Evolutionary conservation across 1,284 basidiomycete genomes (phyloP).

Genomic region (Coriolopsis trogii): DNA sequence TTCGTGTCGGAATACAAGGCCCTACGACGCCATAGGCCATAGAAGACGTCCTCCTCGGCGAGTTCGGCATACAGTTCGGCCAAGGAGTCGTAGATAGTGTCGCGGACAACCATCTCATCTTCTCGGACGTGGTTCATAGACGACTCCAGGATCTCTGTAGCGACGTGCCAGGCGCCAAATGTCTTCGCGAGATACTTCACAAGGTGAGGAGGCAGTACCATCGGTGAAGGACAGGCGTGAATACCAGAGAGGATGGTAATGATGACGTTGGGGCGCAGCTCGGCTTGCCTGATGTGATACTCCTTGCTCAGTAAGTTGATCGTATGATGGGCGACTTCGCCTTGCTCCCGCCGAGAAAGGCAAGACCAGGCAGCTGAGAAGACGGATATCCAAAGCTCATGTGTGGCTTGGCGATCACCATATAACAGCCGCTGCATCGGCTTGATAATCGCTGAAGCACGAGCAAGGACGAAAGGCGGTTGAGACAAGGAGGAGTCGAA

Average conservation of each 20-base stretch:
- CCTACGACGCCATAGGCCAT: constrained; percentile 93
- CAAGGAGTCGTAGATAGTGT: constrained; percentile 89
- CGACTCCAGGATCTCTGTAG: constrained; percentile 86
- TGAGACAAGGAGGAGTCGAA: constrained; percentile 33
- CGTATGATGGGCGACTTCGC: constrained; percentile 88
- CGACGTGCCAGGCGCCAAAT: constrained; percentile 94
- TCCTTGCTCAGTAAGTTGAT: constrained; percentile 93
- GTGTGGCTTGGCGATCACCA: constrained; percentile 77
- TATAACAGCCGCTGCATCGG: constrained; percentile 87
- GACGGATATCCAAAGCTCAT: constrained; percentile 88
- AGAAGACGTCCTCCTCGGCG: constrained; percentile 96
- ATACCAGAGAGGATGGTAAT: constrained; percentile 90
- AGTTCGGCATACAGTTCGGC: constrained; percentile 97
- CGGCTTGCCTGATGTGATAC: constrained; percentile 88
- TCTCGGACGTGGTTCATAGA: constrained; percentile 77
- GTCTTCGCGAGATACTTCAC: constrained; percentile 97
- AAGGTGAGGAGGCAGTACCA: constrained; percentile 92
- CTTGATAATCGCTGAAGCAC: constrained; percentile 65
- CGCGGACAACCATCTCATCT: constrained; percentile 83
- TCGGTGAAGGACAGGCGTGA: constrained; percentile 82
- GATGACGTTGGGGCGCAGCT: constrained; percentile 93
- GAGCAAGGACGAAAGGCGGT: constrained; percentile 45
- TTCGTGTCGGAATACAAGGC: constrained; percentile 92
- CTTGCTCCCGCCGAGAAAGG: constrained; percentile 86
- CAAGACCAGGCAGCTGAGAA: constrained; percentile 92